These are phyloP conservation scores for Vanilla planifolia DNA, from an alignment of 106 monocot species.

Conservation along the genomic window DNA sequence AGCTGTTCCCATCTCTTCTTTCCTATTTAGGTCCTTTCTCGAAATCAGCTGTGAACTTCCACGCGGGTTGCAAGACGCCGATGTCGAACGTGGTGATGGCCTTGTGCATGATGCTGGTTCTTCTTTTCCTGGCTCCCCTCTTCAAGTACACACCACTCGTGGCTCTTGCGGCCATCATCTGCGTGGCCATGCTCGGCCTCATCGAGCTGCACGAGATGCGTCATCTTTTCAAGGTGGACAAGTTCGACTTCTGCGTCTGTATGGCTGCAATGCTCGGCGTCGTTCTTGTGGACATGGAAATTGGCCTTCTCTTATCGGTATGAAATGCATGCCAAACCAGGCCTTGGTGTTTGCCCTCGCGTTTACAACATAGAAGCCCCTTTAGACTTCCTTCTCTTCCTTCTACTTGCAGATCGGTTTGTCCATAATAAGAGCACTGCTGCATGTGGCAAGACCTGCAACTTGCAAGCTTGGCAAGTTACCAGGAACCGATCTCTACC, in stretches of 20 bases:
- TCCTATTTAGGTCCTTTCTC: slow-evolving; percentile 66
- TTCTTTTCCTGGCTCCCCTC: slow-evolving; percentile 77
- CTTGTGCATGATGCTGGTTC: slow-evolving; percentile 69
- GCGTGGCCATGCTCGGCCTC: slow-evolving; percentile 75
- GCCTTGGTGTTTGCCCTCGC: too few relatives aligned
- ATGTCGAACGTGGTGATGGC: slow-evolving; percentile 81
- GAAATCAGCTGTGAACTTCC: slow-evolving; percentile 74
- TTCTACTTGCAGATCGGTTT: slow-evolving; percentile 41
- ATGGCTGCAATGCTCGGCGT: slow-evolving; percentile 77
- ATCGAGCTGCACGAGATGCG: slow-evolving; percentile 52
- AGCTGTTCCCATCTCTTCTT: too few relatives aligned
- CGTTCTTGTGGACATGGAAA: slow-evolving; percentile 52
- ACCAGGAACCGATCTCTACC: slow-evolving; percentile 24
- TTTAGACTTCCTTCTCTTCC: too few relatives aligned
- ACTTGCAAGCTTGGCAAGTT: slow-evolving; percentile 60
- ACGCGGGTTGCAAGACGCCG: slow-evolving; percentile 63
- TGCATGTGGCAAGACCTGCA: slow-evolving; percentile 65
- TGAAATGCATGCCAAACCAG: background rate
- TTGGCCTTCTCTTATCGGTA: slow-evolving; percentile 62
- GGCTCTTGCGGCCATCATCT: slow-evolving; percentile 70
- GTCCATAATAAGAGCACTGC: slow-evolving; percentile 59
- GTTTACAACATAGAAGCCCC: too few relatives aligned
- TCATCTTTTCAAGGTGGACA: slow-evolving; percentile 68
- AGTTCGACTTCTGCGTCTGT: slow-evolving; percentile 82
- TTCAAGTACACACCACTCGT: slow-evolving; percentile 87